phyloP scores from a whole-genome alignment of 2,329 filamentous ascomycete species.

The Didymella exigua region DNA sequence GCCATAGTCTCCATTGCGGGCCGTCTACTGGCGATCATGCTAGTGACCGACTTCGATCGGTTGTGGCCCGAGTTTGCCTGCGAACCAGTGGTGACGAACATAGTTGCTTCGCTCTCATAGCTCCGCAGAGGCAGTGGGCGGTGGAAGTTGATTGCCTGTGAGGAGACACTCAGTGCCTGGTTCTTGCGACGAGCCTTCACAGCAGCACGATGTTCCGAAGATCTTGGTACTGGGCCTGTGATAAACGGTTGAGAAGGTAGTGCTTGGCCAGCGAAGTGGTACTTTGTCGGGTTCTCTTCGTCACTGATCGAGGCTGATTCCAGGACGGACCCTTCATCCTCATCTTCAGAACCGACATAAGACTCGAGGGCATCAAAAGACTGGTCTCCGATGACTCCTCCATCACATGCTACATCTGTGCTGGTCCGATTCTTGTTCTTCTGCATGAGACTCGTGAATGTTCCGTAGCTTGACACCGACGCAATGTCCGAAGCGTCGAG shows the following conservation, averaged over 20 bases:
- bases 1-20: neutral
- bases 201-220: slow-evolving; percentile 3
- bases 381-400: neutral
- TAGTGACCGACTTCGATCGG: slow-evolving; percentile 3
- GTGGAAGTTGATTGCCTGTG: slow-evolving; percentile 12
- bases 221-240: neutral
- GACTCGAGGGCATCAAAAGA: slow-evolving; percentile 9
- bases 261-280: neutral
- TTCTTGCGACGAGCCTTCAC: slow-evolving; percentile 4
- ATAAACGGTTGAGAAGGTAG: neutral
- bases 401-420: neutral
- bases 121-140: slow-evolving; percentile 22
- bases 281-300: neutral
- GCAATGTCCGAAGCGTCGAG: slow-evolving; percentile 11
- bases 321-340: slow-evolving; percentile 8
- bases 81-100: slow-evolving; percentile 7
- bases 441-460: neutral
- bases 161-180: neutral
- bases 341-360: slow-evolving; percentile 3
- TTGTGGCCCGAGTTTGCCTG: neutral
- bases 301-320: slow-evolving; percentile 8
- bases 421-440: neutral
- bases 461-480: slow-evolving; percentile 9
- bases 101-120: slow-evolving; percentile 18
- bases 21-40: neutral